phyloP scores from a whole-genome alignment of 2,329 filamentous ascomycete species.

The Fulvia fulva region DNA sequence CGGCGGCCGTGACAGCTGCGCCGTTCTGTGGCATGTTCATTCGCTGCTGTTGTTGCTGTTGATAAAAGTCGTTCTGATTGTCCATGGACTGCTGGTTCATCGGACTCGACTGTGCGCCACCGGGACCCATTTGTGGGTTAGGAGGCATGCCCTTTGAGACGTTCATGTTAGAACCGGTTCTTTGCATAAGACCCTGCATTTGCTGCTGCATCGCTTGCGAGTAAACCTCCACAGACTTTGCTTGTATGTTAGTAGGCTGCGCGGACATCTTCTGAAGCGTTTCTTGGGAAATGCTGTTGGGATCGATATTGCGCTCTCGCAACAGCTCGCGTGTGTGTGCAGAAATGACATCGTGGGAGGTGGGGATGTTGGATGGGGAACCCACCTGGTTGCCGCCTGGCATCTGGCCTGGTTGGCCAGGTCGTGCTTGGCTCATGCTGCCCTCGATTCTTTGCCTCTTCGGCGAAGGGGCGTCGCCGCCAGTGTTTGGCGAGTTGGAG shows the following conservation, averaged over 20 bases:
- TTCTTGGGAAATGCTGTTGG: constrained; percentile 66
- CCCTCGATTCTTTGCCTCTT: constrained; percentile 78
- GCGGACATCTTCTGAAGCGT: constrained; percentile 65
- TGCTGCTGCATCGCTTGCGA: constrained; percentile 78
- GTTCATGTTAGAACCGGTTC: constrained; percentile 57
- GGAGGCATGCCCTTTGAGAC: constrained; percentile 57
- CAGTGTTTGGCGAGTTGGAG: constrained; percentile 66
- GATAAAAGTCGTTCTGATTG: constrained; percentile 50
- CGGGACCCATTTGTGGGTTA: constrained; percentile 54
- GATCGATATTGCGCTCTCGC: constrained; percentile 68
- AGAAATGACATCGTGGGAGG: constrained; percentile 21
- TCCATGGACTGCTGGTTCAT: constrained; percentile 56
- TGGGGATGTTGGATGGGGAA: constrained; percentile 23
- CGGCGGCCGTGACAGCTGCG: constrained; percentile 26
- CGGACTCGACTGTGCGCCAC: constrained; percentile 32
- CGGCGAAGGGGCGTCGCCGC: constrained; percentile 81
- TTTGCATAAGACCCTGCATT: constrained; percentile 74
- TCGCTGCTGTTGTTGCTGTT: constrained; percentile 14
- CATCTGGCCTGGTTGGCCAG: constrained; percentile 30
- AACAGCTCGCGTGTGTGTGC: constrained; percentile 37
- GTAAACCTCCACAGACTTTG: constrained; percentile 85
- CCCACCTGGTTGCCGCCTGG: constrained; percentile 33
- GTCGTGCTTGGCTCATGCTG: constrained; percentile 54
- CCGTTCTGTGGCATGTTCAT: constrained; percentile 32
- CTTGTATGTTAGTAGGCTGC: constrained; percentile 58